A percentile compares a stretch with the other conserved stretches of the same genome.
Conservation (phyloP, 352 stramenopile species). For the Phytophthora macrochlamydospora region DNA sequence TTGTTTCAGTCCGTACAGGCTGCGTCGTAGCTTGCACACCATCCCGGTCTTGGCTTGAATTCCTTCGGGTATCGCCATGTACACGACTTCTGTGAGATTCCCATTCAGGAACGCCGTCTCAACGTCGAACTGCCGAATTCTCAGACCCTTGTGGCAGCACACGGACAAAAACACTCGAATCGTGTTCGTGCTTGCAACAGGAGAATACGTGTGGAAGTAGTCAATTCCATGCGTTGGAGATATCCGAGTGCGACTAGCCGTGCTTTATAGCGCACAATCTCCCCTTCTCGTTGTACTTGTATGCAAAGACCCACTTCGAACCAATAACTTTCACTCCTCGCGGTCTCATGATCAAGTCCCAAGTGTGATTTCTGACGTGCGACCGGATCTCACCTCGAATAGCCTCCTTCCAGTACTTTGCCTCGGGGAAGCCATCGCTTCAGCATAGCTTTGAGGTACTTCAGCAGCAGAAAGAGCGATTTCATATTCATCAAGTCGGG, state of each 20-base stretch:
- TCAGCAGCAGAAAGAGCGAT: slow-evolving; percentile 8
- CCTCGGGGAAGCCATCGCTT: slow-evolving; percentile 10
- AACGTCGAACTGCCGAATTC: slow-evolving; percentile 31
- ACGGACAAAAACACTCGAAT: slow-evolving; percentile 29
- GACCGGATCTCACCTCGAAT: not conserved
- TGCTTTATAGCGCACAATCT: slow-evolving; percentile 33
- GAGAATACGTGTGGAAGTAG: slow-evolving; percentile 32
- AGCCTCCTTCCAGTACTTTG: slow-evolving; percentile 17
- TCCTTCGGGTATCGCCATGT: slow-evolving; percentile 27
- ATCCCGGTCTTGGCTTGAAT: slow-evolving; percentile 6
- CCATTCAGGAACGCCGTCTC: slow-evolving; percentile 46
- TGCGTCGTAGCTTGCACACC: slow-evolving; percentile 30
- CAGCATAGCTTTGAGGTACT: slow-evolving; percentile 1
- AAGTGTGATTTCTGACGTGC: not conserved
- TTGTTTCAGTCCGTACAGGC: slow-evolving; percentile 45
- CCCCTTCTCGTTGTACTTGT: slow-evolving; percentile 22
- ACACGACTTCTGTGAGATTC: slow-evolving; percentile 29
- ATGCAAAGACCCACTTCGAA: slow-evolving; percentile 34
- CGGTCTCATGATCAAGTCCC: not conserved
- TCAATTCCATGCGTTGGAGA: slow-evolving; percentile 24
- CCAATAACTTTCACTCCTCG: not conserved
- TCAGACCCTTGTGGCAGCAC: slow-evolving; percentile 16
- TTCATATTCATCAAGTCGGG: slow-evolving; percentile 8
- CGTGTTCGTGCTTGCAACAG: slow-evolving; percentile 24
- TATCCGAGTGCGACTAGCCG: slow-evolving; percentile 28